Evolutionary conservation across 139 green algal genomes (phyloP).

Genomic region (Micractinium sp.): DNA sequence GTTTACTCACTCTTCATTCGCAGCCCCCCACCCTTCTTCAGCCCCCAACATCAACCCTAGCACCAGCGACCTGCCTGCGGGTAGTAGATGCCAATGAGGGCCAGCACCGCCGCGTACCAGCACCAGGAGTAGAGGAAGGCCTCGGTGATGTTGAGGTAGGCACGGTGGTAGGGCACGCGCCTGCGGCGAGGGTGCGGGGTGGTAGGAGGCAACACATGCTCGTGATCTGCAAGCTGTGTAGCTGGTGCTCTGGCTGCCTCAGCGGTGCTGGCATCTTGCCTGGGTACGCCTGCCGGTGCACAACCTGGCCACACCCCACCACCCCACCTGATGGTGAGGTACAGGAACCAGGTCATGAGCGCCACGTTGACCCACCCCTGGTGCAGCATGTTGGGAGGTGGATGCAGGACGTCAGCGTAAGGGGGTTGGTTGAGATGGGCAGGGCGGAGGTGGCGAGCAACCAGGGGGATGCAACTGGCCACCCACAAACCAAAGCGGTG

Average conservation of each 20-base stretch:
- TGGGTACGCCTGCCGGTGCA: too few relatives aligned
- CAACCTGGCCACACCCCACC: neutral
- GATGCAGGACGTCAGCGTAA: too few relatives aligned
- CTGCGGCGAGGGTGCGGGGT: neutral
- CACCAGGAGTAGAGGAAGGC: neutral
- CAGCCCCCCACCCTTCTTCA: too few relatives aligned
- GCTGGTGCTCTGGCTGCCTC: too few relatives aligned
- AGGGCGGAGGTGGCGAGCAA: too few relatives aligned
- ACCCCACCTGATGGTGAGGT: conserved; percentile 13
- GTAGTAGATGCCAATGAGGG: conserved; percentile 20
- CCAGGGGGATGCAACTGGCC: too few relatives aligned
- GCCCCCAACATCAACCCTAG: neutral
- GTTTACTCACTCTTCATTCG: too few relatives aligned
- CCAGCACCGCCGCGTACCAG: conserved; percentile 12
- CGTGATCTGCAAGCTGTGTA: too few relatives aligned
- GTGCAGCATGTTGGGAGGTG: neutral
- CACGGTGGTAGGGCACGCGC: neutral
- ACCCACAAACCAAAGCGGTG: neutral
- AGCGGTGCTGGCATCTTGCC: too few relatives aligned
- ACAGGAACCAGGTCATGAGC: conserved; percentile 7
- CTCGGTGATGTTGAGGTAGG: conserved; percentile 5
- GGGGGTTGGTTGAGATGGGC: neutral
- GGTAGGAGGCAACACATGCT: too few relatives aligned
- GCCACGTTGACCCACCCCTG: neutral
- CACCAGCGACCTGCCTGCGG: neutral